Base-by-base conservation (phyloP, 805 yeast species). In the Cyberlindnera suaveolens region DNA sequence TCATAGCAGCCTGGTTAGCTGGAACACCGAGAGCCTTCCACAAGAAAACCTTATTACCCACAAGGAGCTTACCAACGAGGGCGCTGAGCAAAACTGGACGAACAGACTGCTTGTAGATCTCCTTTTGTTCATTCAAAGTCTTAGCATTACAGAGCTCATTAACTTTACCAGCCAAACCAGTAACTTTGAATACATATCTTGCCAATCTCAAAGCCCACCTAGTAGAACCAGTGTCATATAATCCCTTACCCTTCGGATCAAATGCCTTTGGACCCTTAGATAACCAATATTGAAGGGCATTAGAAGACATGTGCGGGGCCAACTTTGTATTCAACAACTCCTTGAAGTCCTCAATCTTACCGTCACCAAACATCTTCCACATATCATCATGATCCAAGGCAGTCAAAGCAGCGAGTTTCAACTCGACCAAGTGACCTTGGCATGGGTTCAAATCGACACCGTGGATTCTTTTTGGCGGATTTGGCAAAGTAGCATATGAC, bases 1-100 rank as follows among this genome's bases (percentile, higher is more conserved):
- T 85, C 82, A 86, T 75, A 26, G 77, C 68, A 6, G 93, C 89
- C 66, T 85, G 95, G 58, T 86, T 85, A 7, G 81, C 77, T 6
- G 95, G 95, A 38, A 85, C 95, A n/a, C 95, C 95, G 19, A 86
- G 70, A 0, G 95, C 95, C 60, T 83, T 85, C 95, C 95, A 85
- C 45, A 86, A 68, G 60, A 85, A 85, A n/a, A 85, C 61, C 17
- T 91, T 90, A 61, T 85, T 86, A n/a, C 89, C 89, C 34, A 86
- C 74, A 40, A 86, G 66, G 26, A 83, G 55, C 40, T 77, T 76
- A 15, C 85, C 79, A 42, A 85, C 81, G 40, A 82, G 52, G 17
- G 86, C 85, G 56, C 82, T 82, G 65, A 84, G 77, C 38, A 86
- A 68, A 4, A 83, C 76, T 5, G 93, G 93, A 49, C 79, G 77